These are phyloP conservation scores for Ceratocystis eucalypticola DNA, from an alignment of 2,329 filamentous ascomycete species.

Conservation along the genomic window DNA sequence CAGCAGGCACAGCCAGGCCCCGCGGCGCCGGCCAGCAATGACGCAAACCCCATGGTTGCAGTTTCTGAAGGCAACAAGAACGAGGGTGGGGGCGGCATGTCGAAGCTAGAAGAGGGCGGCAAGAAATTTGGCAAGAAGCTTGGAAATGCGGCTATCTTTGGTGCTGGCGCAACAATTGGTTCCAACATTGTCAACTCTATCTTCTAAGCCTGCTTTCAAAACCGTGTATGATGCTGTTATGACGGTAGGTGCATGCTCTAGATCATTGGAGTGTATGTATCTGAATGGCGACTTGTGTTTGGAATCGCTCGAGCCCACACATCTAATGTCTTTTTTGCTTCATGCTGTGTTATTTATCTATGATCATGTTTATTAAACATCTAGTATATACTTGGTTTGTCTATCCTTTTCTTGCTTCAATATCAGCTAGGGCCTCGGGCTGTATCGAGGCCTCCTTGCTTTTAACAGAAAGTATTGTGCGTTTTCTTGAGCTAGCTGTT, in stretches of 20 bases:
- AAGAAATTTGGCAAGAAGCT: constrained; percentile 94
- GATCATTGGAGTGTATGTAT: not conserved
- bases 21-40: constrained; percentile 35
- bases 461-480: too few species aligned
- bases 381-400: not conserved
- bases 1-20: constrained; percentile 28
- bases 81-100: constrained; percentile 18
- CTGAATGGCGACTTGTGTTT: not conserved
- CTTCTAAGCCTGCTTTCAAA: constrained; percentile 42
- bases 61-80: constrained; percentile 46
- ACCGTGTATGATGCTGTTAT: too few species aligned
- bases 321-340: not conserved
- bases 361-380: not conserved
- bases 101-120: constrained; percentile 58
- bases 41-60: constrained; percentile 60
- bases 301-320: not conserved
- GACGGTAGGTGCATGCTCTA: not conserved
- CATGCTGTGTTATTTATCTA: not conserved
- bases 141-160: constrained; percentile 72
- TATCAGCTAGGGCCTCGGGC: not conserved
- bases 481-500: too few species aligned
- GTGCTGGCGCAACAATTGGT: constrained; percentile 82
- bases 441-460: too few species aligned
- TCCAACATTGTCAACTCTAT: constrained; percentile 83
- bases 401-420: not conserved